Evolutionary conservation across 202 grass and related monocot species (phyloP).

Genomic region (Cymbopogon flexuosus): DNA sequence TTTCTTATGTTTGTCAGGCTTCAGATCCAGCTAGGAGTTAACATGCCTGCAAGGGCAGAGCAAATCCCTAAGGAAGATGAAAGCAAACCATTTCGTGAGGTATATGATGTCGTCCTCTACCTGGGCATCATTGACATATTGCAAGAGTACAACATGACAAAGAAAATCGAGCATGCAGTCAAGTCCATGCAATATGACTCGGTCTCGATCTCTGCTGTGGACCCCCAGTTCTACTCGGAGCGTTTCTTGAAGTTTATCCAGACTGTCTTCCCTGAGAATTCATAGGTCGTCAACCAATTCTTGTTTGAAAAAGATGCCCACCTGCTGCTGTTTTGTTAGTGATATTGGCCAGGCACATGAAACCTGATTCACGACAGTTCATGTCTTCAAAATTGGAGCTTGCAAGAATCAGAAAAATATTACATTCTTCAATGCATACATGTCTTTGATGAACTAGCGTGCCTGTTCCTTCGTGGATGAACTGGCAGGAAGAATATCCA

Average conservation of each 20-base stretch:
- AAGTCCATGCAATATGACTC: slow-evolving; percentile 90
- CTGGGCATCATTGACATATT: slow-evolving; percentile 95
- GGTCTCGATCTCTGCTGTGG: slow-evolving; percentile 68
- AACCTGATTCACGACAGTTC: background rate
- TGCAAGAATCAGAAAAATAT: background rate
- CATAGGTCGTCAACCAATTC: slow-evolving; percentile 8
- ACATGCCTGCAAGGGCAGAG: slow-evolving; percentile 90
- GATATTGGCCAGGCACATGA: background rate
- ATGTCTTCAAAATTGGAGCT: background rate
- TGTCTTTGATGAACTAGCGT: background rate
- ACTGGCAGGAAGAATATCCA: background rate
- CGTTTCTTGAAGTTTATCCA: slow-evolving; percentile 87
- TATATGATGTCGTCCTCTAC: slow-evolving; percentile 90
- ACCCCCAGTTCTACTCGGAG: slow-evolving; percentile 70
- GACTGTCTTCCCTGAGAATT: slow-evolving; percentile 80
- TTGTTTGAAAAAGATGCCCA: background rate
- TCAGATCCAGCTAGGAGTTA: slow-evolving; percentile 87
- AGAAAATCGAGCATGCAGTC: slow-evolving; percentile 90
- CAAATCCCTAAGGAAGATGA: slow-evolving; percentile 49
- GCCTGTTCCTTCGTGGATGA: background rate
- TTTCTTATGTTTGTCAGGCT: slow-evolving; percentile 47
- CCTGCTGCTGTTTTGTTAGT: background rate
- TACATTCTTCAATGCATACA: background rate
- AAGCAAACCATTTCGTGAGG: slow-evolving; percentile 53
- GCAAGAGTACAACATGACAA: slow-evolving; percentile 86